phyloP scores from a whole-genome alignment of 176 grass and related monocot species.

The Microstegium vimineum region DNA sequence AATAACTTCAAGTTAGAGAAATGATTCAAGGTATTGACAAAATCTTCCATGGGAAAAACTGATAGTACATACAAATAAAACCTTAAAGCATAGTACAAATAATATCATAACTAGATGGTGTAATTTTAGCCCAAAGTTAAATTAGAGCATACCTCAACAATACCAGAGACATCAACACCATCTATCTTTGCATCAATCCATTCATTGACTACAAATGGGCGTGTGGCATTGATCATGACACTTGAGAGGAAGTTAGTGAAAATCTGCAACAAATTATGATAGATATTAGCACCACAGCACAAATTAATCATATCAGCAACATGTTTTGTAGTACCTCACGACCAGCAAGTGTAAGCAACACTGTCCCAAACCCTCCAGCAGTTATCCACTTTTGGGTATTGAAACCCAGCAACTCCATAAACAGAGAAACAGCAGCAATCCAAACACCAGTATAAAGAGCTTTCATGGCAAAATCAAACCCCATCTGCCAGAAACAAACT shows the following conservation, averaged over 20 bases:
- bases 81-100: not conserved
- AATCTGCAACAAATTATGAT: slow-evolving; percentile 50
- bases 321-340: slow-evolving; percentile 69
- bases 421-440: slow-evolving; percentile 86
- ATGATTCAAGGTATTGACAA: not conserved
- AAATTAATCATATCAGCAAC: slow-evolving; percentile 14
- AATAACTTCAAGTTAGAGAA: slow-evolving; percentile 14
- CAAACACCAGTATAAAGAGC: slow-evolving; percentile 90
- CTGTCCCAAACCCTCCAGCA: slow-evolving; percentile 96
- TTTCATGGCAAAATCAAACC: slow-evolving; percentile 79
- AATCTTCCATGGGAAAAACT: not conserved
- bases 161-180: slow-evolving; percentile 91
- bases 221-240: slow-evolving; percentile 97
- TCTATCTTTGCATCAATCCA: slow-evolving; percentile 95
- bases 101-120: slow-evolving; percentile 6
- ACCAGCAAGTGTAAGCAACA: slow-evolving; percentile 93
- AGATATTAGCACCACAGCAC: not conserved
- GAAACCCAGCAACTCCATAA: slow-evolving; percentile 97
- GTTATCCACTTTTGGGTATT: slow-evolving; percentile 97
- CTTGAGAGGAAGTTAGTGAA: slow-evolving; percentile 97
- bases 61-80: slow-evolving; percentile 1
- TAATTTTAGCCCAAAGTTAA: not conserved
- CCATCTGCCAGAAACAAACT: slow-evolving; percentile 76
- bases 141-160: slow-evolving; percentile 63
- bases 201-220: slow-evolving; percentile 90